phyloP scores from a whole-genome alignment of 2,329 filamentous ascomycete species.

The Hymenoscyphus fructigenus region DNA sequence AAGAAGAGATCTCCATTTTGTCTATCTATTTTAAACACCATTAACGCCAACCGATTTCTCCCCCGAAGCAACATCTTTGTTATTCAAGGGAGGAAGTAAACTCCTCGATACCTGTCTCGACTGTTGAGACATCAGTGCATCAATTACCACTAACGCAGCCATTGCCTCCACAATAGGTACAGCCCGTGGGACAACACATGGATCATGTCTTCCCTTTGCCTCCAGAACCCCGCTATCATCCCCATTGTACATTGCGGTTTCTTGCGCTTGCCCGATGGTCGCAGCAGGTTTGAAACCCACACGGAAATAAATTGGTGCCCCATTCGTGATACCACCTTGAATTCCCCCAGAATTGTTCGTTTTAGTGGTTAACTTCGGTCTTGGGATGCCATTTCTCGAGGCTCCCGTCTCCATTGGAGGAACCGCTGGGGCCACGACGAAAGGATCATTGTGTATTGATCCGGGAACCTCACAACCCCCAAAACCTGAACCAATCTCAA shows the following conservation, averaged over 20 bases:
- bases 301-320: conserved; percentile 86
- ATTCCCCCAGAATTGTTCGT: conserved; percentile 54
- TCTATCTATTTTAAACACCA: conserved; percentile 1
- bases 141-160: conserved; percentile 84
- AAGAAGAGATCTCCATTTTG: background rate
- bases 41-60: background rate
- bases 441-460: conserved; percentile 89
- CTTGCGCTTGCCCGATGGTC: conserved; percentile 87
- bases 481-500: conserved; percentile 94
- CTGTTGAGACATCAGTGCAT: conserved; percentile 82
- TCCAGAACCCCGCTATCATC: conserved; percentile 70
- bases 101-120: conserved; percentile 51
- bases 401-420: conserved; percentile 47
- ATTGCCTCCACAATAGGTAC: conserved; percentile 90
- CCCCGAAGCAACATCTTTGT: background rate
- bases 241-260: conserved; percentile 77
- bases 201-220: conserved; percentile 92
- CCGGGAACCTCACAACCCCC: conserved; percentile 82
- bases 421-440: conserved; percentile 54
- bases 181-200: conserved; percentile 79
- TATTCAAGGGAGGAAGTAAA: conserved; percentile 44
- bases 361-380: conserved; percentile 72
- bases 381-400: conserved; percentile 45
- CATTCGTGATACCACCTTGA: conserved; percentile 16
- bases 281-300: conserved; percentile 94